Base-by-base conservation (phyloP, 352 stramenopile genomes). In the Globisporangium megalacanthum region DNA sequence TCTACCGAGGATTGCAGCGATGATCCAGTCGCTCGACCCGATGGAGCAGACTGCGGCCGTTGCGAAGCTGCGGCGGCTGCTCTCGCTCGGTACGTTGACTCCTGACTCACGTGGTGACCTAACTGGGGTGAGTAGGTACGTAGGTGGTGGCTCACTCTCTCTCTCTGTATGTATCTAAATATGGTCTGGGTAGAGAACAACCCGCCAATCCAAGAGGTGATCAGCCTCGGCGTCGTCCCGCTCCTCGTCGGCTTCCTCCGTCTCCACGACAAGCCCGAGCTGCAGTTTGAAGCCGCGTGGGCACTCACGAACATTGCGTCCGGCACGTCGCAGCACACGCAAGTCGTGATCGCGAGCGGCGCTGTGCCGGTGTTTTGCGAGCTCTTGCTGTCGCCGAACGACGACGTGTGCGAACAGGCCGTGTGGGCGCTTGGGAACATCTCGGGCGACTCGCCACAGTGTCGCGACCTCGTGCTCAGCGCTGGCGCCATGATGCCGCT, bases 341-440 rank as follows among this genome's bases (percentile, higher is more conserved):
- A 97, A 48, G 92, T 98, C 20, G 96, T 99, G 19, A 99, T 99
- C 71, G 86, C 98, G 57, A 88, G 92, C 37, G 96, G 96, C 46
- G 97, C 97, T 0, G 95, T 99, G 29, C 95, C 96, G n/a, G 92
- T 98, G 57, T 98, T 99, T 66, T 97, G 98, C 20, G 77, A 93
- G 49, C 70, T 99, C 36, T 70, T 99, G 0, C 70, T 96, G 20
- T 98, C 90, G 45, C 85, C 94, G 7, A 99, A 99, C 68, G 96
- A 99, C 64, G 96, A 99, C 65, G 96, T 99, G 6, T 88, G 96
- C 17, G 97, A 99, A 65, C 90, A 97, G 54, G 88, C 87, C 0
- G 95, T 99, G 10, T 99, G 98, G 98, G 97, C 97, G 13, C 75
- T 99, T 9, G 97, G 97, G 51, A 99, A 99, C 72, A 99, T 99